phyloP scores from a whole-genome alignment of 2,329 filamentous ascomycete species.

The Ophiostoma australiae region DNA sequence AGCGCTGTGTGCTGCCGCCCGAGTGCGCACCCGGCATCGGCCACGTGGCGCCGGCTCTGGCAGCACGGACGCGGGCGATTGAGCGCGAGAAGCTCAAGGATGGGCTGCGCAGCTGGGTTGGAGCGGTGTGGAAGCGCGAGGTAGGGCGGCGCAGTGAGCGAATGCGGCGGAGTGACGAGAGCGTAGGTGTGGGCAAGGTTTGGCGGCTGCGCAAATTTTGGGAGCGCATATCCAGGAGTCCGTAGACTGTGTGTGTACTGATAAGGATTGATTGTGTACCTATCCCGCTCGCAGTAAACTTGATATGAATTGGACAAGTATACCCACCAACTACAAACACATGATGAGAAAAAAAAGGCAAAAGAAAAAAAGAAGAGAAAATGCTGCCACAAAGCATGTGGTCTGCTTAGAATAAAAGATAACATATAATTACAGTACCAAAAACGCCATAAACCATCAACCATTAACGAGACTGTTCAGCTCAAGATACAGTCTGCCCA shows the following conservation, averaged over 20 bases:
- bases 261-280: no score
- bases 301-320: no score
- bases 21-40: slow-evolving; percentile 52
- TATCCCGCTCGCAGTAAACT: no score
- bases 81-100: slow-evolving; percentile 66
- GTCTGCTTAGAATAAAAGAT: not conserved
- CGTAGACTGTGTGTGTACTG: not conserved
- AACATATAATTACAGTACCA: not conserved
- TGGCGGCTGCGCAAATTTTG: slow-evolving; percentile 61
- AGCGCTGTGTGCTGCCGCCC: slow-evolving; percentile 58
- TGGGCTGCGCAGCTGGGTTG: slow-evolving; percentile 60
- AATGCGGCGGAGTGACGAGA: slow-evolving; percentile 46
- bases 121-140: slow-evolving; percentile 51
- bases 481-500: not conserved
- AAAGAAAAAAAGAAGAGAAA: no score
- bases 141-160: slow-evolving; percentile 48
- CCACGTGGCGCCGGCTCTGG: slow-evolving; percentile 53
- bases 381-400: not conserved
- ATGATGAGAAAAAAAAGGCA: no score
- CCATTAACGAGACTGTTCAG: not conserved
- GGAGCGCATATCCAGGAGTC: slow-evolving; percentile 52
- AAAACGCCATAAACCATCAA: not conserved
- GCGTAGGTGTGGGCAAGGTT: slow-evolving; percentile 51
- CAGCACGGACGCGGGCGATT: slow-evolving; percentile 58
- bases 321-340: no score